These are phyloP conservation scores for Backusella australiensis DNA, from an alignment of 192 early-diverging fungal genomes.

Conservation along the genomic window DNA sequence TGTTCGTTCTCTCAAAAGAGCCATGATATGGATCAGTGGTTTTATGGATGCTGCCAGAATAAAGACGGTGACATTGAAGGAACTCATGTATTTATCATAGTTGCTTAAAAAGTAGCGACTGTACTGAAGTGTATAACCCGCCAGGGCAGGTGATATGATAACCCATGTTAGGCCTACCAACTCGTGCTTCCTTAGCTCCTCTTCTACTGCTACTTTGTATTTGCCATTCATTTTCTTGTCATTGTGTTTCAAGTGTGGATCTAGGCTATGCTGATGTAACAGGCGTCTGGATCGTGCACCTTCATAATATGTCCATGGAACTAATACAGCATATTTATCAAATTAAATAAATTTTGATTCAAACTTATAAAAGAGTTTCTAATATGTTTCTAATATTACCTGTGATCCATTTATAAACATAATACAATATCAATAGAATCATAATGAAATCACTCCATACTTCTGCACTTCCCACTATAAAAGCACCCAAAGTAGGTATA, in stretches of 20 bases:
- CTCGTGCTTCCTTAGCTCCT: constrained; percentile 50
- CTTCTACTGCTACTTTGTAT: constrained; percentile 26
- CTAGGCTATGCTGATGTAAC: constrained; percentile 5
- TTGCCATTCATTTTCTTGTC: constrained; percentile 16
- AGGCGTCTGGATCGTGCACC: constrained; percentile 48
- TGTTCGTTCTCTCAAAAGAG: constrained; percentile 47
- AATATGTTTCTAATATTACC: constrained; percentile 34
- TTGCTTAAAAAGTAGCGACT: constrained; percentile 52
- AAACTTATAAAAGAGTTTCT: not conserved
- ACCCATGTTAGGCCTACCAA: constrained; percentile 47
- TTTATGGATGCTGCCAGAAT: constrained; percentile 55
- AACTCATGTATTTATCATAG: constrained; percentile 55
- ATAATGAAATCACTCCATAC: constrained; percentile 60
- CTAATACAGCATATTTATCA: constrained; percentile 26
- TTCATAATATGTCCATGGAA: constrained; percentile 61
- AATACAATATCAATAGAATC: constrained; percentile 56
- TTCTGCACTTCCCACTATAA: constrained; percentile 57
- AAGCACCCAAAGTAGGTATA: constrained; percentile 54
- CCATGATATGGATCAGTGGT: constrained; percentile 50
- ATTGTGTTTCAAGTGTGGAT: not conserved
- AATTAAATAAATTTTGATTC: not conserved
- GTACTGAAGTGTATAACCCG: constrained; percentile 53
- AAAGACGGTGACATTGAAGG: constrained; percentile 57
- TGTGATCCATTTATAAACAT: constrained; percentile 61
- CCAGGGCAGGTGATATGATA: constrained; percentile 49